Evolutionary conservation across 495 filamentous ascomycete species (phyloP).

Genomic region (Echria macrotheca): DNA sequence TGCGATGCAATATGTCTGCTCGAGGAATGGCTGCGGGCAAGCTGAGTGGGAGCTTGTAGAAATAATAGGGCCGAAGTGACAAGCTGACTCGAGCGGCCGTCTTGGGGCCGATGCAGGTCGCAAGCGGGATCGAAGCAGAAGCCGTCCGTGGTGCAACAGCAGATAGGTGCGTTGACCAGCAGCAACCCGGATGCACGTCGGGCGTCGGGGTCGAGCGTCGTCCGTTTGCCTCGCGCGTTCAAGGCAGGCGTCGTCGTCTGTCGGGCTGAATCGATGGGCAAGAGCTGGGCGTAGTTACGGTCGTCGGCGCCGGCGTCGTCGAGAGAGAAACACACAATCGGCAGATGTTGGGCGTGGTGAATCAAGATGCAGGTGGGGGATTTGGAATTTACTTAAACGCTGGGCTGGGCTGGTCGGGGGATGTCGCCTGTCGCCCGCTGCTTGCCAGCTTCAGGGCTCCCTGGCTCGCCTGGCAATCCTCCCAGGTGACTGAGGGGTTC

Average conservation of each 20-base stretch:
- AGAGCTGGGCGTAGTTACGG: no score
- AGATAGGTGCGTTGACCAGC: no score
- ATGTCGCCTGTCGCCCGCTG: neutral
- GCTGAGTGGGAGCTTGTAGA: conserved; percentile 10
- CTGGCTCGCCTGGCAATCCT: conserved; percentile 2
- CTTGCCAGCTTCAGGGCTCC: neutral
- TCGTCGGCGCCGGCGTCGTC: neutral
- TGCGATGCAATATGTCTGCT: neutral
- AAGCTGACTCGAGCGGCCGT: neutral
- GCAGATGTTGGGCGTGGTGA: neutral
- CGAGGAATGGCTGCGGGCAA: neutral
- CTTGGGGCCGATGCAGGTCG: conserved; percentile 8
- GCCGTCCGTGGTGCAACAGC: conserved; percentile 3
- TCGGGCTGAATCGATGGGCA: no score
- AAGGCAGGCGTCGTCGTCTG: no score
- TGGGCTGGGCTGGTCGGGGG: neutral
- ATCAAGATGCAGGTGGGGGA: neutral
- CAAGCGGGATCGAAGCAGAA: neutral
- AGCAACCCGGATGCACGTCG: conserved; percentile 2
- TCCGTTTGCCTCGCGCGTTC: no score
- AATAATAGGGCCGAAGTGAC: conserved; percentile 19
- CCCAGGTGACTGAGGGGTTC: conserved; percentile 3
- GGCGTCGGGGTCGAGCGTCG: no score
- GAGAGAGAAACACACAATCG: conserved; percentile 5
- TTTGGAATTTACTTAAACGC: neutral